phyloP scores from a whole-genome alignment of 768 basidiomycete genomes.

The Mycena pura region DNA sequence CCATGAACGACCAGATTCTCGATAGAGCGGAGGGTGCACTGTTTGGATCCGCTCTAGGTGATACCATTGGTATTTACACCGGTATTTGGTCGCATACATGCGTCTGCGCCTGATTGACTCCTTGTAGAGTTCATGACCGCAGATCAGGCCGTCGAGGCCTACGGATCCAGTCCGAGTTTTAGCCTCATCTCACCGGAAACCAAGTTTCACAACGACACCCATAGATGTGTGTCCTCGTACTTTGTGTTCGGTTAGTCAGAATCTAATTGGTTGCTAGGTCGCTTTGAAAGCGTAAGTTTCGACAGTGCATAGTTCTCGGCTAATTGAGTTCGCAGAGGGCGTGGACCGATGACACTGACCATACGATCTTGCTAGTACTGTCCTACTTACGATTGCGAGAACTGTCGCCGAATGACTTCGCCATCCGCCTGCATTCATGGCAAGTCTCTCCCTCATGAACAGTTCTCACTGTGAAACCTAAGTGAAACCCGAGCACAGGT shows the following conservation, averaged over 20 bases:
- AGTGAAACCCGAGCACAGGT: conserved; percentile 1
- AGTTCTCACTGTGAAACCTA: not conserved
- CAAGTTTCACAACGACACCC: conserved; percentile 21
- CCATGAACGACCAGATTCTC: conserved; percentile 9
- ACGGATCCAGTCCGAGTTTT: conserved; percentile 18
- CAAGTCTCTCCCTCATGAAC: not conserved
- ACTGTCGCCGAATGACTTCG: conserved; percentile 25
- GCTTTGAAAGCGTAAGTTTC: conserved; percentile 23
- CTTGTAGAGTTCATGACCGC: conserved; percentile 28
- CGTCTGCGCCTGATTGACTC: not conserved
- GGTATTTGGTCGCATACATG: conserved; percentile 1
- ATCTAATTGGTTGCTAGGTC: not conserved
- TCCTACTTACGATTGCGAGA: conserved; percentile 26
- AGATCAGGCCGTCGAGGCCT: conserved; percentile 19
- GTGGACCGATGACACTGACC: conserved; percentile 34
- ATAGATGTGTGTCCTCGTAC: conserved; percentile 25
- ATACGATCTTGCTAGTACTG: conserved; percentile 26
- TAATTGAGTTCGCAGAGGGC: conserved; percentile 17
- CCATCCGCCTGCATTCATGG: conserved; percentile 28
- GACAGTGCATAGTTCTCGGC: not conserved
- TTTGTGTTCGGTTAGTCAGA: not conserved
- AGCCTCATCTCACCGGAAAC: conserved; percentile 25
- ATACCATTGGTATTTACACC: conserved; percentile 30
- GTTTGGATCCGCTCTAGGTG: conserved; percentile 30
- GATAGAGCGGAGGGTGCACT: conserved; percentile 29